A percentile compares a stretch with the other conserved stretches of the same genome.
Evolutionary conservation across 257 asterid species (phyloP).

Genomic region (Solanum pinnatisectum): DNA sequence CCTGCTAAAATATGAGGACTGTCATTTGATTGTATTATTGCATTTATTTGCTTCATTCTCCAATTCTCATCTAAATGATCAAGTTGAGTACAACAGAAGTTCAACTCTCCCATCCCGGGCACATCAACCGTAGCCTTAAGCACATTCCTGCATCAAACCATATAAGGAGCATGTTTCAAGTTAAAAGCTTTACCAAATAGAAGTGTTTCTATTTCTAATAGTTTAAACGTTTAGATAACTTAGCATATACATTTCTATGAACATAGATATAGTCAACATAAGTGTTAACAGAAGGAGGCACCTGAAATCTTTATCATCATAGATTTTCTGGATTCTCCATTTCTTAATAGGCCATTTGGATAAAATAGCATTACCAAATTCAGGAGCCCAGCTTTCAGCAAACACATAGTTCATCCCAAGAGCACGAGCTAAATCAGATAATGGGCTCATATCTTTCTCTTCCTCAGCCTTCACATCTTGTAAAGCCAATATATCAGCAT

Average conservation of each 20-base stretch:
- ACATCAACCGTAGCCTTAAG: slow-evolving; percentile 77
- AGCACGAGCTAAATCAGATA: slow-evolving; percentile 76
- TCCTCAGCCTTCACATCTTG: slow-evolving; percentile 97
- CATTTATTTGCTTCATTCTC: slow-evolving; percentile 78
- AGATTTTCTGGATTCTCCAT: slow-evolving; percentile 63
- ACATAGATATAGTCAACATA: neutral
- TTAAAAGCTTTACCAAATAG: neutral
- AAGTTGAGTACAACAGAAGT: slow-evolving; percentile 76
- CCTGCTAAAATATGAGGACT: slow-evolving; percentile 76
- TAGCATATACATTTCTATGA: neutral
- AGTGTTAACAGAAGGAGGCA: neutral
- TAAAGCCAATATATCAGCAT: slow-evolving; percentile 72
- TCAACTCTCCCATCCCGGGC: slow-evolving; percentile 72
- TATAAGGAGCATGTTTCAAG: neutral
- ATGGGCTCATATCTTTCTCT: slow-evolving; percentile 70
- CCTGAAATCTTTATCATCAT: slow-evolving; percentile 88
- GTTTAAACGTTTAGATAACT: neutral
- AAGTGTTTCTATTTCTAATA: neutral
- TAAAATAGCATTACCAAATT: slow-evolving; percentile 81
- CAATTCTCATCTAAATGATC: slow-evolving; percentile 82
- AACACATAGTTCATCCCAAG: slow-evolving; percentile 81
- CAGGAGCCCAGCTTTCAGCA: slow-evolving; percentile 99
- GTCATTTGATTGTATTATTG: slow-evolving; percentile 59
- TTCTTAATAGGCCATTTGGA: slow-evolving; percentile 89
- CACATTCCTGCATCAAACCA: slow-evolving; percentile 55